Evolutionary conservation across 768 basidiomycete species (phyloP), one percentile per base, ranked within the genome.

Genomic region (Auricularia auricula-judae): DNA sequence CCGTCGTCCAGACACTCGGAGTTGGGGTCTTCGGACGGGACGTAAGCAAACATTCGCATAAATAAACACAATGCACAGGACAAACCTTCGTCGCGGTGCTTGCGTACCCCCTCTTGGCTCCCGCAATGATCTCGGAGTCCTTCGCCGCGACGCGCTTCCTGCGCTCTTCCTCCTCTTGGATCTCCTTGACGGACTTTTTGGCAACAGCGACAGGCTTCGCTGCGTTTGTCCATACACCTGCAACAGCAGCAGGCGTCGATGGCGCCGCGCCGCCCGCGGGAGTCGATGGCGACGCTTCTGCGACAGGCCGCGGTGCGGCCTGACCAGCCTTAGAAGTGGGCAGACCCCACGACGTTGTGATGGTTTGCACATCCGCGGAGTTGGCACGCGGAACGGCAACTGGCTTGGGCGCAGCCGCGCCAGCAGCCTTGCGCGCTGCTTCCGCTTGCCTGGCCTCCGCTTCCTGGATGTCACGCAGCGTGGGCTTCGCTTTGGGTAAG

Each of bases 101-200:
- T 3, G 90, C 91, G 70, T 95, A 89, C 3, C 81, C 87, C 62
- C 91, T 80, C 71, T 88, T 84, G 7, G 83, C 78, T 44, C 82
- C 81, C 12, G 83, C 76, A 8, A 81, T 81, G 63, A 79, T 71
- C 64, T 77, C 78, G 63, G 80, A 84, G 67, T 89, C 85, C 73
- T 86, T 87, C 5, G 77, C 75, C 0, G 79, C 79, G 35, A 76
- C 69, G 74, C 86, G 89, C 80, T 93, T 94, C 67, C 88, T 82
- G 67, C 79, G 83, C 75, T 96, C 93, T 72, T 99, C 97, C 70
- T 99, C 97, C 75, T 98, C 96, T 72, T 96, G 92, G 47, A 99
- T 99, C 78, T 99, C 94, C 79, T 96, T 98, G 87, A 99, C 88
- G 1, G 91, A 91, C 81, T 93, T 97, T 80, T 93, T 95, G 5